These are phyloP conservation scores for Linderina pennispora DNA, from an alignment of 192 early-diverging fungal species.

Conservation along the genomic window DNA sequence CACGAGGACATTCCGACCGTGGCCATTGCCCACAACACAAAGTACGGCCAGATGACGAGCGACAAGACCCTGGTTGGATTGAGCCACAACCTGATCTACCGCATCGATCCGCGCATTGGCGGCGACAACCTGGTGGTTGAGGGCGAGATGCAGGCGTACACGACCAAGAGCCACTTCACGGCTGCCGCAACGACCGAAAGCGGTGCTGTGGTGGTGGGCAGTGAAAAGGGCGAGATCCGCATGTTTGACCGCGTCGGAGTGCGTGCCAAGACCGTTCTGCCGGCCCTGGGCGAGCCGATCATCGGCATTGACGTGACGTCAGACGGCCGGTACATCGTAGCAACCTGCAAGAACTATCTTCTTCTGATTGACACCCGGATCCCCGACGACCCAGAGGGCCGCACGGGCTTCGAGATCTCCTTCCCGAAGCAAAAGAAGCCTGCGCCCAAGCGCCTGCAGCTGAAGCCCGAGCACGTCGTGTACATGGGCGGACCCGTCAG, in stretches of 20 bases:
- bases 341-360: slow-evolving; percentile 82
- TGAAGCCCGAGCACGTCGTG: slow-evolving; percentile 85
- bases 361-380: slow-evolving; percentile 72
- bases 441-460: slow-evolving; percentile 66
- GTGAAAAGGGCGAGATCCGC: slow-evolving; percentile 83
- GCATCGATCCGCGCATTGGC: slow-evolving; percentile 79
- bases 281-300: slow-evolving; percentile 84
- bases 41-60: slow-evolving; percentile 72
- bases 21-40: slow-evolving; percentile 64
- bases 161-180: slow-evolving; percentile 63
- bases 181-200: slow-evolving; percentile 66
- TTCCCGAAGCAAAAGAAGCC: slow-evolving; percentile 62
- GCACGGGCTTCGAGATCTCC: slow-evolving; percentile 64
- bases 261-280: slow-evolving; percentile 80
- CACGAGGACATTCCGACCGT: slow-evolving; percentile 65
- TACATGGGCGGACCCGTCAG: slow-evolving; percentile 60
- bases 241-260: slow-evolving; percentile 72
- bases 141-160: slow-evolving; percentile 63
- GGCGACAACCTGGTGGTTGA: slow-evolving; percentile 64
- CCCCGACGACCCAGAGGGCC: slow-evolving; percentile 44
- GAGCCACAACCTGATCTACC: slow-evolving; percentile 76
- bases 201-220: slow-evolving; percentile 78
- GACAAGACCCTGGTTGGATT: slow-evolving; percentile 76
- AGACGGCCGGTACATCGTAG: slow-evolving; percentile 78
- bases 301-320: slow-evolving; percentile 85